Conservation (phyloP, 257 asterid species). For the Nicotiana attenuata region DNA sequence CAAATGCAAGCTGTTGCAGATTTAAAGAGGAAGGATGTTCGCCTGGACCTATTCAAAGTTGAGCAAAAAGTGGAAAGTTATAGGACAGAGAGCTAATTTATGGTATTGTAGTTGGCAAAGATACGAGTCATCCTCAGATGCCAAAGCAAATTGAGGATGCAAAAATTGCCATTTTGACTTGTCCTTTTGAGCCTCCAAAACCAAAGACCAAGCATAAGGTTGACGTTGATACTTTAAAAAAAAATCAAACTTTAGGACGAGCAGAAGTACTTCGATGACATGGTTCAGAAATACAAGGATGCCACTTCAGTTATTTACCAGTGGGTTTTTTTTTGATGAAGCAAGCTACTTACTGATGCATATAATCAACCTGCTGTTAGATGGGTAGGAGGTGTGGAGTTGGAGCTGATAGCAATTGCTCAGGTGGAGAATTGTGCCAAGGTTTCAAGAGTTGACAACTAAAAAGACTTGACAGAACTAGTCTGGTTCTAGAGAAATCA, state of each 20-base stretch:
- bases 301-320: conserved; percentile 67
- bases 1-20: conserved; percentile 91
- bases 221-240: conserved; percentile 77
- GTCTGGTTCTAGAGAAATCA: conserved; percentile 83
- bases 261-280: conserved; percentile 77
- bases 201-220: conserved; percentile 96
- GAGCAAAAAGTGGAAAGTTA: conserved; percentile 86
- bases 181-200: conserved; percentile 95
- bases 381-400: conserved; percentile 96
- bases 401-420: conserved; percentile 89
- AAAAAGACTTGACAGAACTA: conserved; percentile 77
- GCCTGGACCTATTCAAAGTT: conserved; percentile 75
- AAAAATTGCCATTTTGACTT: conserved; percentile 73
- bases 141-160: conserved; percentile 84
- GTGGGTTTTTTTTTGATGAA: too few relatives aligned
- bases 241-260: conserved; percentile 63
- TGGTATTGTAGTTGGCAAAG: conserved; percentile 82
- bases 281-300: conserved; percentile 94
- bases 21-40: conserved; percentile 81
- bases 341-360: conserved; percentile 68
- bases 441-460: conserved; percentile 85
- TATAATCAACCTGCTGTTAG: conserved; percentile 81
- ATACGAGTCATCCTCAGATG: conserved; percentile 96
- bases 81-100: conserved; percentile 80
- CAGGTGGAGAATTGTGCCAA: conserved; percentile 95